A percentile compares a stretch with the other conserved stretches of the same genome.
phyloP scores from a whole-genome alignment of 2,329 filamentous ascomycete species.

The Penicillium sp. region DNA sequence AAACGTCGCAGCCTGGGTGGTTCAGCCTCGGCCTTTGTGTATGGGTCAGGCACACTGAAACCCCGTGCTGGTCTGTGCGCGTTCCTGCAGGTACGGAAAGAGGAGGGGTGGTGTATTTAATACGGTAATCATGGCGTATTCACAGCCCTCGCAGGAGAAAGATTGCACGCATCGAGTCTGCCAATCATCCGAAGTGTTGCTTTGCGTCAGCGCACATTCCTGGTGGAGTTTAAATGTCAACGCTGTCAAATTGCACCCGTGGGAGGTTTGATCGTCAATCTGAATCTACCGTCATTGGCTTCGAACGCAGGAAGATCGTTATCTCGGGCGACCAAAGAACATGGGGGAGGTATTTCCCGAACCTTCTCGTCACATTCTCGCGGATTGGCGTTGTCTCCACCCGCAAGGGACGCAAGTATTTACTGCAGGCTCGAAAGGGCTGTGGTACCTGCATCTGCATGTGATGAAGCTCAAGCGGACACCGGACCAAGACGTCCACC shows the following conservation, averaged over 20 bases:
- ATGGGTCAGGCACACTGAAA: background rate
- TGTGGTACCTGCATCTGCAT: constrained; percentile 22
- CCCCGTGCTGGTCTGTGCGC: background rate
- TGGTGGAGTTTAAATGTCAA: constrained; percentile 1
- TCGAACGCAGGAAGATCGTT: background rate
- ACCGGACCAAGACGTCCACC: constrained; percentile 4
- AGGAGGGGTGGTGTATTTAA: background rate
- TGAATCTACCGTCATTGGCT: background rate
- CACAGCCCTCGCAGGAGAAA: background rate
- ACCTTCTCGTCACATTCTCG: constrained; percentile 21
- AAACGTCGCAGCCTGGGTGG: constrained; percentile 6
- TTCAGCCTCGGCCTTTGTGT: background rate
- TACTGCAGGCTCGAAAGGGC: background rate
- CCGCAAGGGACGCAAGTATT: constrained; percentile 10
- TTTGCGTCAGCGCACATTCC: constrained; percentile 4
- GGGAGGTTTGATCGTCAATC: background rate
- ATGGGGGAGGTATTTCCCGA: constrained; percentile 21
- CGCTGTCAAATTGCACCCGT: constrained; percentile 11
- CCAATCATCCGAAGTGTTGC: background rate
- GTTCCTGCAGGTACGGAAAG: background rate
- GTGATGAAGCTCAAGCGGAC: constrained; percentile 8
- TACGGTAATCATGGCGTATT: background rate
- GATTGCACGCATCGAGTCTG: background rate
- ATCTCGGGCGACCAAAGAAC: constrained; percentile 8
- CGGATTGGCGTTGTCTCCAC: constrained; percentile 11